A percentile compares a stretch with the other conserved stretches of the same genome.
These are phyloP conservation scores for Mortierella antarctica DNA, from an alignment of 192 early-diverging fungal species.

Conservation along the genomic window DNA sequence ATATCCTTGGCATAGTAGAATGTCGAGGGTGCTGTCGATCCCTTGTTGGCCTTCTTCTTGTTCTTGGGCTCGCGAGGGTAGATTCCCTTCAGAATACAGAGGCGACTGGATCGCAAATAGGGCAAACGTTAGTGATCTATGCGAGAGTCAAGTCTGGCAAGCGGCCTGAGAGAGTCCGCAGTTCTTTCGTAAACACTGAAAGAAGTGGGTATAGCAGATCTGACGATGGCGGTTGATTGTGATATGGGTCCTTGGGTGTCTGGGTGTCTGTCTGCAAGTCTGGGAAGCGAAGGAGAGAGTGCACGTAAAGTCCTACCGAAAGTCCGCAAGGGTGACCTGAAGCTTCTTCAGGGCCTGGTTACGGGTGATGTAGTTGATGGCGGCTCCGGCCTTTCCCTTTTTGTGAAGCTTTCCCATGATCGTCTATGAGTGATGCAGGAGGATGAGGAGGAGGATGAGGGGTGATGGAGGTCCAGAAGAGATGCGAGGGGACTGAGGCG, in stretches of 20 bases:
- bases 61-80: constrained; percentile 96
- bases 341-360: constrained; percentile 93
- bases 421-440: constrained; percentile 7
- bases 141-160: neutral
- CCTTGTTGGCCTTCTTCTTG: constrained; percentile 93
- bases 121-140: neutral
- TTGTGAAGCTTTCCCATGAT: constrained; percentile 74
- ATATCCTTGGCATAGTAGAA: constrained; percentile 98
- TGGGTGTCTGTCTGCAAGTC: neutral
- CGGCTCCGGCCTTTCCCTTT: constrained; percentile 92
- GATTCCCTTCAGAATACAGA: constrained; percentile 99
- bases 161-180: too few relatives aligned
- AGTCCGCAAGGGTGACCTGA: constrained; percentile 93
- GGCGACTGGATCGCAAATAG: constrained; percentile 66
- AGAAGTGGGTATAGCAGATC: neutral
- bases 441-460: neutral
- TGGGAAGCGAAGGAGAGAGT: neutral
- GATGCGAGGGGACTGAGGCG: neutral
- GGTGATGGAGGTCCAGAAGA: neutral
- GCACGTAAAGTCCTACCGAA: constrained; percentile 69
- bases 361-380: constrained; percentile 90
- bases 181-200: neutral
- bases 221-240: too few relatives aligned
- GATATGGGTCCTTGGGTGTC: too few relatives aligned
- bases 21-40: constrained; percentile 86